phyloP scores from a whole-genome alignment of 768 basidiomycete species.

The Psilocybe tampanensis region DNA sequence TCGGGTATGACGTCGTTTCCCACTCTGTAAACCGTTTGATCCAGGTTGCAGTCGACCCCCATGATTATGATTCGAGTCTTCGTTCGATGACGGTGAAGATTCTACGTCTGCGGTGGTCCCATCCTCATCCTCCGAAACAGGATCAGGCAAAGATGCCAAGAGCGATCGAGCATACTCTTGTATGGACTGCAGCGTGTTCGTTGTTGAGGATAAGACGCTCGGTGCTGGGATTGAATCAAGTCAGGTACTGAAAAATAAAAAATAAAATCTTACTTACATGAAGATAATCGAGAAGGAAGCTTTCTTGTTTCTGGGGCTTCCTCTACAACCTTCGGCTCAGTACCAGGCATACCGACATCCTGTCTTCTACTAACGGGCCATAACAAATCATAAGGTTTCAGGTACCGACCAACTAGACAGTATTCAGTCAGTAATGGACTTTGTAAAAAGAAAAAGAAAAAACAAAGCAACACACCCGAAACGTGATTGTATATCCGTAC shows the following conservation, averaged over 20 bases:
- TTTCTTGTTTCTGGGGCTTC: slow-evolving; percentile 19
- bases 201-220: slow-evolving; percentile 5
- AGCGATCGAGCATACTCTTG: slow-evolving; percentile 55
- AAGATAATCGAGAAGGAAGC: slow-evolving; percentile 20
- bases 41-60: background rate
- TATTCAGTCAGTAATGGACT: background rate
- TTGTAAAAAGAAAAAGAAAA: background rate
- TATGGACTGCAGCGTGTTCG: slow-evolving; percentile 45
- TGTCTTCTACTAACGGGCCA: slow-evolving; percentile 66
- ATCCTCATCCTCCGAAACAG: slow-evolving; percentile 7
- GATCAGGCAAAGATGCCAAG: slow-evolving; percentile 46
- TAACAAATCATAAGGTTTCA: slow-evolving; percentile 78
- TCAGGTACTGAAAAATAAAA: background rate
- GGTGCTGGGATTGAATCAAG: slow-evolving; percentile 5
- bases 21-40: slow-evolving; percentile 5
- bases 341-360: slow-evolving; percentile 31
- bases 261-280: slow-evolving; percentile 23
- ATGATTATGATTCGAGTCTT: background rate
- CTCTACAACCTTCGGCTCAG: slow-evolving; percentile 42
- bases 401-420: slow-evolving; percentile 50
- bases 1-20: slow-evolving; percentile 16
- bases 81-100: background rate
- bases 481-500: slow-evolving; percentile 91
- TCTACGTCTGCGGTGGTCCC: background rate
- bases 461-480: slow-evolving; percentile 50